Evolutionary conservation across 179 eudicot species (phyloP).

Genomic region (Spergularia azorica): DNA sequence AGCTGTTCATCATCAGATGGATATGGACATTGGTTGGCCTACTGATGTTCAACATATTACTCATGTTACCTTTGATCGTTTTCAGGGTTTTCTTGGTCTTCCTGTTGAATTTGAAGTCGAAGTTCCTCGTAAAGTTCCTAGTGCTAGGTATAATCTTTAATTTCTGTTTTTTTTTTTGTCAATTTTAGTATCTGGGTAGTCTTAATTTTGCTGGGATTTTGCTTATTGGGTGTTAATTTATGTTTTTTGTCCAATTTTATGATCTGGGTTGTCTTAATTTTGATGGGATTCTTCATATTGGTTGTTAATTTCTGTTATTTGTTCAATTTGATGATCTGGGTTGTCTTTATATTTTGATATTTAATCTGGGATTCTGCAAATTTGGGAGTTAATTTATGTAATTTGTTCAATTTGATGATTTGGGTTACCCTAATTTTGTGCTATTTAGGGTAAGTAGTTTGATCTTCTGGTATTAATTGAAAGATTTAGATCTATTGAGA

Average conservation of each 20-base stretch:
- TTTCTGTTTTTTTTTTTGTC: too few species aligned
- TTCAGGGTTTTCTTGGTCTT: slow-evolving; percentile 83
- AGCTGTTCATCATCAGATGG: slow-evolving; percentile 56
- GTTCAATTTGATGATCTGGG: slow-evolving; percentile 9
- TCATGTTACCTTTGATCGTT: slow-evolving; percentile 90
- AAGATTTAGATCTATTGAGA: not conserved
- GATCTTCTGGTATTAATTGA: too few species aligned
- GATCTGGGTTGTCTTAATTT: not conserved
- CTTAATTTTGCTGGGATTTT: not conserved
- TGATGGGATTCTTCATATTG: too few species aligned
- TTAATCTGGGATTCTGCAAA: not conserved
- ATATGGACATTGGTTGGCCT: slow-evolving; percentile 99
- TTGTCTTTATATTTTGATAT: not conserved
- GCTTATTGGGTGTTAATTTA: too few species aligned
- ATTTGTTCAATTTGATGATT: not conserved
- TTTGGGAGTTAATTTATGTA: too few species aligned
- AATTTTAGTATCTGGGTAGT: too few species aligned
- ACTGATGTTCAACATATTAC: slow-evolving; percentile 83
- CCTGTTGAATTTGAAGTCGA: slow-evolving; percentile 84
- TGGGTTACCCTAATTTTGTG: too few species aligned
- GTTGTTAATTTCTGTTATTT: too few species aligned
- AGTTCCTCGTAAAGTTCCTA: slow-evolving; percentile 68
- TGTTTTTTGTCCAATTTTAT: too few species aligned
- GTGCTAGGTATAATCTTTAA: slow-evolving; percentile 62
- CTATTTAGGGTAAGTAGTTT: too few species aligned